Percentiles rank a stretch among this genome's conserved stretches.
phyloP scores from a whole-genome alignment of 2,329 filamentous ascomycete genomes.

The Fusarium chlamydosporum region DNA sequence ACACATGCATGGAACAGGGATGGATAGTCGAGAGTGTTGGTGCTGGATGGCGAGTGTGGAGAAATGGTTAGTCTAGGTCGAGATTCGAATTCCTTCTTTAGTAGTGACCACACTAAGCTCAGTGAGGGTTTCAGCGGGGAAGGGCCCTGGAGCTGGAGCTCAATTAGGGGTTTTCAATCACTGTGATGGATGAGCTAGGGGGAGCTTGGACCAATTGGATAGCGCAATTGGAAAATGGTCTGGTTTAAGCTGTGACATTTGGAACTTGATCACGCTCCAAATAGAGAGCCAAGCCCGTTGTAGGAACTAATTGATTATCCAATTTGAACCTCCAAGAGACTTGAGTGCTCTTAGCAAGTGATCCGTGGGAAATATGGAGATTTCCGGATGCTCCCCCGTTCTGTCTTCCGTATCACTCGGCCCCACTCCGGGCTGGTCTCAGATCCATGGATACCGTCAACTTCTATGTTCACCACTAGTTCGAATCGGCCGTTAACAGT shows the following conservation, averaged over 20 bases:
- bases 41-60: conserved; percentile 33
- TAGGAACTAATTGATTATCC: background rate
- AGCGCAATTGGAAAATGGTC: conserved; percentile 10
- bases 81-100: conserved; percentile 12
- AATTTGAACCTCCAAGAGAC: too few species aligned
- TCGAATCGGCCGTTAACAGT: background rate
- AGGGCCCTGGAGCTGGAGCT: conserved; percentile 19
- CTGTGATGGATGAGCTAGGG: conserved; percentile 15
- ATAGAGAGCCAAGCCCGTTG: background rate
- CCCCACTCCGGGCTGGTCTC: conserved; percentile 31
- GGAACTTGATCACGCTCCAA: background rate
- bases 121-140: conserved; percentile 17
- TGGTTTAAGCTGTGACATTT: background rate
- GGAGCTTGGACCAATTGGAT: conserved; percentile 31
- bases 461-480: background rate
- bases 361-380: background rate
- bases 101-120: conserved; percentile 4
- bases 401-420: conserved; percentile 11
- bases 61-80: conserved; percentile 16
- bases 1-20: conserved; percentile 29
- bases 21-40: conserved; percentile 5
- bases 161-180: conserved; percentile 23
- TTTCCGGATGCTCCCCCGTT: conserved; percentile 7
- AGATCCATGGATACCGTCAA: conserved; percentile 1
- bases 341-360: background rate